A percentile compares a stretch with the other conserved stretches of the same genome.
Evolutionary conservation across 192 early-diverging fungal genomes (phyloP).

Genomic region (Backusella tuberculispora): DNA sequence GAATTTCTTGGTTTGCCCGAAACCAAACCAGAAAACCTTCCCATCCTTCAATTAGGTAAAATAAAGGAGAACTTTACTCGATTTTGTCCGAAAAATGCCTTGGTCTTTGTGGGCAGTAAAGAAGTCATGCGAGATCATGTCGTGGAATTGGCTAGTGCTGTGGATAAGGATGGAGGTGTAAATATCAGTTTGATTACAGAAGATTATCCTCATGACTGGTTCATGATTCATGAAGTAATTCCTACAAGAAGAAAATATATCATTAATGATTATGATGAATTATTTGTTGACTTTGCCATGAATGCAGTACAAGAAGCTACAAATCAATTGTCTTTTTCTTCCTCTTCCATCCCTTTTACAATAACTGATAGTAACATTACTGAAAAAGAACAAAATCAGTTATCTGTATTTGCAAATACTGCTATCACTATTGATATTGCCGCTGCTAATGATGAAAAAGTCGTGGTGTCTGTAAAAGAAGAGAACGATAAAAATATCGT

Average conservation of each 20-base stretch:
- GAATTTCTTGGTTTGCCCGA: slow-evolving; percentile 29
- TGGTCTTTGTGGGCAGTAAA: slow-evolving; percentile 31
- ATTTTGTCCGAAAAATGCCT: slow-evolving; percentile 25
- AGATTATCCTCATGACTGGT: slow-evolving; percentile 44
- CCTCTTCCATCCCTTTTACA: neutral
- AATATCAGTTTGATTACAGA: slow-evolving; percentile 27
- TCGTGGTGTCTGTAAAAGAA: neutral
- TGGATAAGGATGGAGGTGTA: slow-evolving; percentile 14
- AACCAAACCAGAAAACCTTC: neutral
- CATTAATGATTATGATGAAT: slow-evolving; percentile 23
- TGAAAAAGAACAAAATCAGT: neutral
- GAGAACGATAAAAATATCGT: neutral
- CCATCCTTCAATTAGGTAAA: slow-evolving; percentile 21
- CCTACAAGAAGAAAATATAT: slow-evolving; percentile 29
- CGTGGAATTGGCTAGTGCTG: slow-evolving; percentile 9
- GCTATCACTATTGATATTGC: neutral
- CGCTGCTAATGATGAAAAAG: neutral
- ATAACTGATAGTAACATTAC: slow-evolving; percentile 1
- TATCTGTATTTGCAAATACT: neutral
- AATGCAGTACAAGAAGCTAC: neutral
- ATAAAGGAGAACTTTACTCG: slow-evolving; percentile 18
- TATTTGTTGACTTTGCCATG: slow-evolving; percentile 31
- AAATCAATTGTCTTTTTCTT: neutral
- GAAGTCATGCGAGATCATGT: slow-evolving; percentile 40
- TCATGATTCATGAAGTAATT: slow-evolving; percentile 38